Evolutionary conservation across 1,284 basidiomycete species (phyloP).

Genomic region (Austropuccinia psidii): DNA sequence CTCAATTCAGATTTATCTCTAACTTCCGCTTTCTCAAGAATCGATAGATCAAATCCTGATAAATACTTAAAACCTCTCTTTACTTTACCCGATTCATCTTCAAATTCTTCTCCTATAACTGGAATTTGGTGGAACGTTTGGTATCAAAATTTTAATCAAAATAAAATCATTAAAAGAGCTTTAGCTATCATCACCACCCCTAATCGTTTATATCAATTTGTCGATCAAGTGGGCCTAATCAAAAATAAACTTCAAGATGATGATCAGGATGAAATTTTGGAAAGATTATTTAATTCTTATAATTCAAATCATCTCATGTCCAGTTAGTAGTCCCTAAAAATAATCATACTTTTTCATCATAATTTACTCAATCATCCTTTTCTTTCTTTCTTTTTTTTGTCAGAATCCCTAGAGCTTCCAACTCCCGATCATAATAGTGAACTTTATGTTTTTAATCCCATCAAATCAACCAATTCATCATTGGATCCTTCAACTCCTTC

Average conservation of each 20-base stretch:
- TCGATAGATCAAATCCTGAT: conserved; percentile 32
- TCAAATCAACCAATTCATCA: background rate
- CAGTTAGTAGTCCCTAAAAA: conserved; percentile 2
- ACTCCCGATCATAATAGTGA: conserved; percentile 55
- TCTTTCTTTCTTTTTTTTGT: background rate
- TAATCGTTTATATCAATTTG: conserved; percentile 52
- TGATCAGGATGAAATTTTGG: conserved; percentile 4
- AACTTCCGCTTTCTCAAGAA: conserved; percentile 55
- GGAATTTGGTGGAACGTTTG: conserved; percentile 40
- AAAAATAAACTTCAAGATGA: conserved; percentile 30
- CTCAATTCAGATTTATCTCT: conserved; percentile 63
- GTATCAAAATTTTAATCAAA: conserved; percentile 32
- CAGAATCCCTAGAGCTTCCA: conserved; percentile 31
- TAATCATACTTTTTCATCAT: background rate
- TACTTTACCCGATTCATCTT: conserved; percentile 56
- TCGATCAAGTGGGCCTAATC: conserved; percentile 28
- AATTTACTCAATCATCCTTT: background rate
- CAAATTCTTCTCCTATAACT: conserved; percentile 69
- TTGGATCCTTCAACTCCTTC: background rate
- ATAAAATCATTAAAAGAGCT: conserved; percentile 41
- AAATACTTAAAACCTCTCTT: conserved; percentile 36
- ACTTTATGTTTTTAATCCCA: conserved; percentile 8
- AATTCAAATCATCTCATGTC: conserved; percentile 14
- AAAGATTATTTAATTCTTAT: conserved; percentile 25
- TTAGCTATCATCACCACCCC: conserved; percentile 52